A percentile compares a stretch with the other conserved stretches of the same genome.
These are phyloP conservation scores for Chalciporus pseudorubinellus DNA, from an alignment of 768 basidiomycete species.

Conservation along the genomic window DNA sequence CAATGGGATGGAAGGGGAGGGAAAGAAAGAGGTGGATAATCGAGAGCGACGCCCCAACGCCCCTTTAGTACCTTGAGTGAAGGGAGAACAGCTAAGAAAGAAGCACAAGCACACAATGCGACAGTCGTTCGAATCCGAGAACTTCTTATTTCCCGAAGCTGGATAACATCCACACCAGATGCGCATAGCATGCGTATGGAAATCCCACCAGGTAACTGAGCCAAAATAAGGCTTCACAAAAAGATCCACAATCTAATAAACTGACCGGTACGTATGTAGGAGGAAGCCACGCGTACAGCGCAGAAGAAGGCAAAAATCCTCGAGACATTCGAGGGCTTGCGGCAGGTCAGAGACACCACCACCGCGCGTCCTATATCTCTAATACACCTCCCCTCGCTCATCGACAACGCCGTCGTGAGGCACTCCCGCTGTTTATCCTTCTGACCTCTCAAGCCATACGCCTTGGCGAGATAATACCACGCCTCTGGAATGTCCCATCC, in stretches of 20 bases:
- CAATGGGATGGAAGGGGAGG: not conserved
- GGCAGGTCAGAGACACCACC: constrained; percentile 51
- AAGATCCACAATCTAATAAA: not conserved
- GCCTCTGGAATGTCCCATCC: constrained; percentile 95
- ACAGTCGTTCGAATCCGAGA: too few relatives aligned
- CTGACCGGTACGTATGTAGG: not conserved
- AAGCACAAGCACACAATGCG: too few relatives aligned
- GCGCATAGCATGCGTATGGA: too few relatives aligned
- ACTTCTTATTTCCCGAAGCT: too few relatives aligned
- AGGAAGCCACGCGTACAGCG: not conserved
- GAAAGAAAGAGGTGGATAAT: not conserved
- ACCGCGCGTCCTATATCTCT: constrained; percentile 60
- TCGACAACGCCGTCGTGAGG: constrained; percentile 61
- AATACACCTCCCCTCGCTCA: constrained; percentile 62
- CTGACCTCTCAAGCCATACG: constrained; percentile 71
- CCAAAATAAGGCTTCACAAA: not conserved
- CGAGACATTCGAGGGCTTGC: not conserved
- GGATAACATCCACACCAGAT: too few relatives aligned
- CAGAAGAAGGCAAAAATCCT: too few relatives aligned
- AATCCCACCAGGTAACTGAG: not conserved
- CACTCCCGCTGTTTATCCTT: constrained; percentile 74
- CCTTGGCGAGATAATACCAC: constrained; percentile 89
- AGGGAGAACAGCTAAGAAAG: not conserved
- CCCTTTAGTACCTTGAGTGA: not conserved
- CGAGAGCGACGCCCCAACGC: not conserved